A percentile compares a stretch with the other conserved stretches of the same genome.
Conservation (phyloP, 2,329 filamentous ascomycete species). For the Fonsecaea pugnacius region DNA sequence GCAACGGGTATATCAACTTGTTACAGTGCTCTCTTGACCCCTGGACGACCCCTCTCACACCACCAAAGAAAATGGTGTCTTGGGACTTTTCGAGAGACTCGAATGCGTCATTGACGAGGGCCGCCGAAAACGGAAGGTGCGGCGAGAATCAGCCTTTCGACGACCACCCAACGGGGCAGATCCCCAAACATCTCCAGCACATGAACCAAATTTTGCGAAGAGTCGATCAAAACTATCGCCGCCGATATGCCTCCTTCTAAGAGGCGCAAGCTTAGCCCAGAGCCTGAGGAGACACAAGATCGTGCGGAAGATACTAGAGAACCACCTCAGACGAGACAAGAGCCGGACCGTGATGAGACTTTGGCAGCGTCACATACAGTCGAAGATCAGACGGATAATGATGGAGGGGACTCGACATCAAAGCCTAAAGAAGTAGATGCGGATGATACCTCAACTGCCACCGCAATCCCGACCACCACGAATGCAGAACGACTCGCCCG, state of each 20-base stretch:
- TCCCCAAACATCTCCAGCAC: neutral
- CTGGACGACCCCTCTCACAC: neutral
- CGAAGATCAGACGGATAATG: neutral
- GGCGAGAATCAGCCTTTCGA: slow-evolving; percentile 16
- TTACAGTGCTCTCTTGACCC: neutral
- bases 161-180: neutral
- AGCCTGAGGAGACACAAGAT: slow-evolving; percentile 17
- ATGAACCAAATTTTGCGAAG: neutral
- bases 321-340: neutral
- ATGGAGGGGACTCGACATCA: neutral
- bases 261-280: slow-evolving; percentile 30
- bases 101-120: slow-evolving; percentile 26
- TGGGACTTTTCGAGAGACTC: slow-evolving; percentile 26
- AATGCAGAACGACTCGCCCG: slow-evolving; percentile 35
- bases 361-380: neutral
- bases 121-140: slow-evolving; percentile 23
- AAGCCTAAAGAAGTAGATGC: slow-evolving; percentile 1
- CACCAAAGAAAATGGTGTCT: neutral
- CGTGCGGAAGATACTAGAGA: neutral
- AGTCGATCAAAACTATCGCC: neutral
- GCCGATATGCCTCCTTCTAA: slow-evolving; percentile 30
- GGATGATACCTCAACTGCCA: slow-evolving; percentile 9
- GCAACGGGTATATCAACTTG: neutral
- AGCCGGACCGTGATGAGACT: neutral
- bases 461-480: slow-evolving; percentile 11